phyloP scores from a whole-genome alignment of 805 yeast genomes.

The Starmerella vaccinii region DNA sequence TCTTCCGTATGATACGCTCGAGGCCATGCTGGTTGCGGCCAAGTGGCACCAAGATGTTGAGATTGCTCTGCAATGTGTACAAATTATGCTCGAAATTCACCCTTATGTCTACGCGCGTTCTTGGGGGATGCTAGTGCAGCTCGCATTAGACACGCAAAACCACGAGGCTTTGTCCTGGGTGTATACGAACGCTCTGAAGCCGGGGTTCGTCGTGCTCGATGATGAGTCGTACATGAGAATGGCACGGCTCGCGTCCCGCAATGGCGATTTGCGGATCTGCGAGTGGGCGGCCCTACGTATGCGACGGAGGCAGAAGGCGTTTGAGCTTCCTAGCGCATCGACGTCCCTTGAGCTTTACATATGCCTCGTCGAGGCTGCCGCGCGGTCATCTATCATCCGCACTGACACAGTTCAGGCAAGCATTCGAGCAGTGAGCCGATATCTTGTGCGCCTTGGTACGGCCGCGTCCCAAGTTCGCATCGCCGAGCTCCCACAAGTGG shows the following conservation, averaged over 20 bases:
- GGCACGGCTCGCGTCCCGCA: conserved; percentile 24
- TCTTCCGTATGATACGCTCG: conserved; percentile 23
- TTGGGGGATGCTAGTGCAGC: conserved; percentile 29
- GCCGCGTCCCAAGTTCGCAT: conserved; percentile 18
- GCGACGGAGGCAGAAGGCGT: conserved; percentile 24
- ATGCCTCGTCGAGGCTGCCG: conserved; percentile 24
- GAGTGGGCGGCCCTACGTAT: conserved; percentile 28
- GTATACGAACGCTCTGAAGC: conserved; percentile 25
- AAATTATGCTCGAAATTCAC: conserved; percentile 17
- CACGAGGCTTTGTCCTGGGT: conserved; percentile 27
- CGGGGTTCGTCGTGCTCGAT: conserved; percentile 29
- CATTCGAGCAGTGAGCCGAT: conserved; percentile 22
- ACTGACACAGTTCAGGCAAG: conserved; percentile 7
- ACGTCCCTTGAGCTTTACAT: conserved; percentile 15
- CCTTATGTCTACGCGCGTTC: conserved; percentile 26
- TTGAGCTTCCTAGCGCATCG: background rate
- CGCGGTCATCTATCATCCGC: conserved; percentile 10
- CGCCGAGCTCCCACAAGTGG: conserved; percentile 23
- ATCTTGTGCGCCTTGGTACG: conserved; percentile 23
- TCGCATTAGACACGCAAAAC: conserved; percentile 21
- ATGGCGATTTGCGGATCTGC: conserved; percentile 27
- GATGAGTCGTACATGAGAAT: conserved; percentile 26
- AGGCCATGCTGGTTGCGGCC: conserved; percentile 25
- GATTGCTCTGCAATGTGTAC: conserved; percentile 24
- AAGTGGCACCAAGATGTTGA: conserved; percentile 27